Base-by-base conservation (phyloP, 345 rosid genomes). In the Gossypium longicalyx region DNA sequence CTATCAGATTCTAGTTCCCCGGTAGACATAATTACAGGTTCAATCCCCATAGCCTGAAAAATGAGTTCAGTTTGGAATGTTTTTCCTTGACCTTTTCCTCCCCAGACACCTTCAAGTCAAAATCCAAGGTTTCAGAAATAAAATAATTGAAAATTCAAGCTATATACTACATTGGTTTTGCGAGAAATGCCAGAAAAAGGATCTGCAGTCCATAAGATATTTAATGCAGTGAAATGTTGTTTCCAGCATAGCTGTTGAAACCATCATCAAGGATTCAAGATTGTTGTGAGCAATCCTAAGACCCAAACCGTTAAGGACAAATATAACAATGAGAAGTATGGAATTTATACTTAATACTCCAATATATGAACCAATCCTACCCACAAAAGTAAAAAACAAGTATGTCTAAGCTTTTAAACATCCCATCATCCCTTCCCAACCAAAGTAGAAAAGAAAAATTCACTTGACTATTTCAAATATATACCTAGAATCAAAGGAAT, bases 41-140 rank as follows among this genome's bases (percentile, higher is more conserved):
- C 98, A 71, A 94, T 77, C 77, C 95, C 97, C 97, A 92, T 83
- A 61, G 93, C 84, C 79, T 87, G 94, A 82, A 94, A 94, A 78
- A 94, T 86, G 72, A 94, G 91, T 80, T 94, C 98, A 3, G 98
- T 92, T 85, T 94, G 97, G 83, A 94, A 92, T 67, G 98, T 87
- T 81, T 94, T 92, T 60, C 98, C 98, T 82, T 94, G 97, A 34
- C 98, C 98, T 84, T 94, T 94, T 76, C 98, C 98, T 83, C 98
- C 98, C 98, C 97, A 94, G 7, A 92, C 86, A 80, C 98, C 98
- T 94, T 74, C 27, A 72, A 51, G 65, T 13, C 22, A 52, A 73
- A 75, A 62, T 78, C 25, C 25, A 23, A 75, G 64, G 5, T 70
- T 66, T 62, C 7, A 81, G 47, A 65, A 47, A 38, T 62, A 10